Evolutionary conservation across 306 rosid genomes (phyloP).

Genomic region (Trifolium fragiferum): DNA sequence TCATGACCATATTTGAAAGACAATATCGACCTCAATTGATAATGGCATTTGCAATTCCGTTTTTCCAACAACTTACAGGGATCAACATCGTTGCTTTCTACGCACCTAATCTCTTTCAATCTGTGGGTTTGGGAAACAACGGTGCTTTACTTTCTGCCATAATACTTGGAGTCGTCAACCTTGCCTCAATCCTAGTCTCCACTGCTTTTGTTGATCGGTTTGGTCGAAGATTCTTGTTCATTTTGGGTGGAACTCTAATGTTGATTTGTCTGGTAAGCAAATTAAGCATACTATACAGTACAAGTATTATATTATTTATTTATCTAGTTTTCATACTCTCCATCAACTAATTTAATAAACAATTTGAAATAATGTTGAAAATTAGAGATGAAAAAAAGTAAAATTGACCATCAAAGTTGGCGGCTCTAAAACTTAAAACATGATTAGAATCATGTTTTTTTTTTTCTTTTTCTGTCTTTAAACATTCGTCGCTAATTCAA

Average conservation of each 20-base stretch:
- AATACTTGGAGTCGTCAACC: slow-evolving; percentile 64
- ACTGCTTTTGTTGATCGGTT: slow-evolving; percentile 64
- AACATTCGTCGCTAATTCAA: neutral
- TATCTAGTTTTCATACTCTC: neutral
- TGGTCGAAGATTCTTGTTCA: slow-evolving; percentile 68
- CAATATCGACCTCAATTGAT: slow-evolving; percentile 71
- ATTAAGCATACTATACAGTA: neutral
- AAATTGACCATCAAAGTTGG: too few relatives aligned
- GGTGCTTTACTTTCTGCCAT: slow-evolving; percentile 65
- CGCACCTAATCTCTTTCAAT: slow-evolving; percentile 74
- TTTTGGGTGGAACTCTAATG: slow-evolving; percentile 68
- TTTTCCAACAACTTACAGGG: slow-evolving; percentile 70
- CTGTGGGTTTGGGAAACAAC: slow-evolving; percentile 68
- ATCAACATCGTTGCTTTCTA: slow-evolving; percentile 74
- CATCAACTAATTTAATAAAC: neutral
- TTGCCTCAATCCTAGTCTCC: slow-evolving; percentile 55
- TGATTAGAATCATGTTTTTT: neutral
- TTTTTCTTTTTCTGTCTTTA: neutral
- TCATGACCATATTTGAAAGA: slow-evolving; percentile 54
- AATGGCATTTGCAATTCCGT: slow-evolving; percentile 59
- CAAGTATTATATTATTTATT: too few relatives aligned
- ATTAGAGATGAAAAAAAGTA: too few relatives aligned
- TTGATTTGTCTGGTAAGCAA: slow-evolving; percentile 52
- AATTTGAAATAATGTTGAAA: too few relatives aligned
- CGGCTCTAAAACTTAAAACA: too few relatives aligned